Conservation (phyloP, 768 basidiomycete species). For the Lentinus brumalis region DNA sequence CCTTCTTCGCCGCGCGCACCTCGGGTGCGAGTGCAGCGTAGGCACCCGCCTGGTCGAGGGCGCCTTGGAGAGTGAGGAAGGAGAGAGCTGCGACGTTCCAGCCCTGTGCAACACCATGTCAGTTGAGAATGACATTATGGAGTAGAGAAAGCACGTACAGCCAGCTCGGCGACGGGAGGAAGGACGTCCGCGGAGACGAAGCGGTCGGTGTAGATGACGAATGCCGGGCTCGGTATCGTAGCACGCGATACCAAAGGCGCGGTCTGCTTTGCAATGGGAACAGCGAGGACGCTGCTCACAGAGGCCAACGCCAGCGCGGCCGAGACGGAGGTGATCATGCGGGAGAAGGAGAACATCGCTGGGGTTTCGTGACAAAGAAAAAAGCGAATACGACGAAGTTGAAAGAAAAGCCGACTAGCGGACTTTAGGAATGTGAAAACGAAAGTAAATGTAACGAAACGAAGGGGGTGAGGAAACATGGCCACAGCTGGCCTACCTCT, state of each 20-base stretch:
- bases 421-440: slow-evolving; percentile 7
- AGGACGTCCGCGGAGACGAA: slow-evolving; percentile 16
- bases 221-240: slow-evolving; percentile 9
- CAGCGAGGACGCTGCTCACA: slow-evolving; percentile 11
- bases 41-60: slow-evolving; percentile 11
- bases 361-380: slow-evolving; percentile 4
- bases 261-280: neutral
- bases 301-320: slow-evolving; percentile 16
- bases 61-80: slow-evolving; percentile 12
- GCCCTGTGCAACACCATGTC: neutral
- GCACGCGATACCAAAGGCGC: neutral
- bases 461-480: slow-evolving; percentile 6
- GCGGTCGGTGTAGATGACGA: slow-evolving; percentile 17
- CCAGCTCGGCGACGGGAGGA: slow-evolving; percentile 10
- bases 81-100: slow-evolving; percentile 15
- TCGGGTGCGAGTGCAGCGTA: slow-evolving; percentile 3
- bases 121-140: no score
- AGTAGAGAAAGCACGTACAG: neutral
- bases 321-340: slow-evolving; percentile 16
- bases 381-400: neutral
- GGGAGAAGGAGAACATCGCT: slow-evolving; percentile 16
- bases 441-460: slow-evolving; percentile 13
- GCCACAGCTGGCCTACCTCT: neutral
- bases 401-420: slow-evolving; percentile 13
- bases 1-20: slow-evolving; percentile 20